phyloP scores from a whole-genome alignment of 768 basidiomycete species.

The Gymnopilus dilepis region DNA sequence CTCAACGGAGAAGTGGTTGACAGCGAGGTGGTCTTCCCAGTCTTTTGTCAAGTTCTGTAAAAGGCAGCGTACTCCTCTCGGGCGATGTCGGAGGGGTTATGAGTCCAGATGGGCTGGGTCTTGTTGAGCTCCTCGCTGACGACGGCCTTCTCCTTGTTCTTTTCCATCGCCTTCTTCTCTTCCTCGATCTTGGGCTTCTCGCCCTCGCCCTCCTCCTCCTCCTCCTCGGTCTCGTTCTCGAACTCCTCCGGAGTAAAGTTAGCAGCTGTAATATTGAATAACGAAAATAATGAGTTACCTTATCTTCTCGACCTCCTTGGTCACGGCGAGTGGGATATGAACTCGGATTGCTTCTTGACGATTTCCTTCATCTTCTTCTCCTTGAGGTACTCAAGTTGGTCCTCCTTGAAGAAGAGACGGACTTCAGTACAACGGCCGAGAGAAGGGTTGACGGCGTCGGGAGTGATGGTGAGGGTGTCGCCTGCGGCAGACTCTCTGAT shows the following conservation, averaged over 20 bases:
- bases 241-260: conserved; percentile 65
- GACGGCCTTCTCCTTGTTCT: conserved; percentile 86
- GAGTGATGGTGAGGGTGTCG: conserved; percentile 99
- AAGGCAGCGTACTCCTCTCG: conserved; percentile 92
- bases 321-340: conserved; percentile 99
- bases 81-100: conserved; percentile 94
- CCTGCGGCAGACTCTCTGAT: conserved; percentile 99
- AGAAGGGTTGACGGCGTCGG: conserved; percentile 86
- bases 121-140: conserved; percentile 99
- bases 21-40: conserved; percentile 99
- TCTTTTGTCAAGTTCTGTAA: conserved; percentile 99
- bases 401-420: conserved; percentile 94
- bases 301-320: conserved; percentile 99
- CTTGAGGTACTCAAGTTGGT: conserved; percentile 98
- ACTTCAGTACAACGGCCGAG: conserved; percentile 95
- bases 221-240: conserved; percentile 78
- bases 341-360: conserved; percentile 99
- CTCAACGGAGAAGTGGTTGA: conserved; percentile 99
- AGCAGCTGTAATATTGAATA: conserved; percentile 1
- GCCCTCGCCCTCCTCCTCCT: conserved; percentile 65
- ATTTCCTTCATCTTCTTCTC: conserved; percentile 99
- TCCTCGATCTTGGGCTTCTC: conserved; percentile 84
- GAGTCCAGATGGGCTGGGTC: conserved; percentile 99
- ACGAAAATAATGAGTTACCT: conserved; percentile 24
- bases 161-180: conserved; percentile 89